Evolutionary conservation across 176 grass and related monocot species (phyloP).

Genomic region (maize (Zea mays)): Zm-B73-REFERENCE-NAM-5.0 NC_050097.1:6051001-6051500

Average conservation of each 20-base stretch:
- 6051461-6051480: slow-evolving; percentile 34
- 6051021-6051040: slow-evolving; percentile 21
- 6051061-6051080: slow-evolving; percentile 49
- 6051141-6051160: slow-evolving; percentile 44
- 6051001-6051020: slow-evolving; percentile 6
- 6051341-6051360: slow-evolving; percentile 65
- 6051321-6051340: slow-evolving; percentile 63
- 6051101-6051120: slow-evolving; percentile 96
- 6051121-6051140: slow-evolving; percentile 63
- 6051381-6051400: slow-evolving; percentile 96
- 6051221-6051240: slow-evolving; percentile 77
- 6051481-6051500: slow-evolving; percentile 53
- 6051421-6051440: slow-evolving; percentile 49
- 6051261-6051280: slow-evolving; percentile 62
- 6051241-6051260: slow-evolving; percentile 74
- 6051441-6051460: slow-evolving; percentile 49
- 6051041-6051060: slow-evolving; percentile 42
- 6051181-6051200: slow-evolving; percentile 79
- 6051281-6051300: slow-evolving; percentile 58
- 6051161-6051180: slow-evolving; percentile 66
- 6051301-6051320: slow-evolving; percentile 68
- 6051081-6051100: slow-evolving; percentile 63
- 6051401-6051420: slow-evolving; percentile 54
- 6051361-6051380: slow-evolving; percentile 96
- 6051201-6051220: slow-evolving; percentile 62